Conservation (phyloP, 352 stramenopile genomes). For the Globisporangium apiculatum region DNA sequence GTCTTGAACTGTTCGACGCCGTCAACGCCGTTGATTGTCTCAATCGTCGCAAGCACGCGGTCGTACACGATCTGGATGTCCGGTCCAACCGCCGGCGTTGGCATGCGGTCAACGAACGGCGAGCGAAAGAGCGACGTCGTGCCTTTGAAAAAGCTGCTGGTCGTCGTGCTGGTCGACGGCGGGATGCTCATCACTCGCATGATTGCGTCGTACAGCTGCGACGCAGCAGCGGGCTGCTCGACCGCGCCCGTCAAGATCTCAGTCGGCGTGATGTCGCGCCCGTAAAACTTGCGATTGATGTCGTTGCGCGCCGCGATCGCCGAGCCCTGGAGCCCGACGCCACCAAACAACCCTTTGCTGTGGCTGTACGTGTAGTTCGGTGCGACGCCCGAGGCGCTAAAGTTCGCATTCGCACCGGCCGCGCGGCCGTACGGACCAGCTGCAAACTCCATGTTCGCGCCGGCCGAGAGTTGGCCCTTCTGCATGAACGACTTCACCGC, state of each 20-base stretch:
- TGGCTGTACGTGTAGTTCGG: conserved; percentile 88
- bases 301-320: conserved; percentile 70
- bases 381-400: conserved; percentile 63
- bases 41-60: conserved; percentile 70
- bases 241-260: conserved; percentile 81
- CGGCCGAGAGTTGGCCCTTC: conserved; percentile 74
- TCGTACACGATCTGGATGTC: conserved; percentile 85
- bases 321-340: conserved; percentile 72
- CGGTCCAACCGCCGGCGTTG: conserved; percentile 50
- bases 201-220: conserved; percentile 76
- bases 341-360: conserved; percentile 83
- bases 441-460: conserved; percentile 78
- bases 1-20: conserved; percentile 81
- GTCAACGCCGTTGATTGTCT: conserved; percentile 36
- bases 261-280: conserved; percentile 74
- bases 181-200: conserved; percentile 71
- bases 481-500: conserved; percentile 90
- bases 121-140: conserved; percentile 34
- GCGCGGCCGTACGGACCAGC: conserved; percentile 74
- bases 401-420: conserved; percentile 67
- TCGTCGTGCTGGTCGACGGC: conserved; percentile 32
- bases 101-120: conserved; percentile 71
- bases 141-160: conserved; percentile 32
- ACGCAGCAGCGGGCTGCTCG: conserved; percentile 72
- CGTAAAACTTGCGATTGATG: conserved; percentile 88